phyloP scores from a whole-genome alignment of 2,329 filamentous ascomycete species.

The Botrytis hyacinthi region DNA sequence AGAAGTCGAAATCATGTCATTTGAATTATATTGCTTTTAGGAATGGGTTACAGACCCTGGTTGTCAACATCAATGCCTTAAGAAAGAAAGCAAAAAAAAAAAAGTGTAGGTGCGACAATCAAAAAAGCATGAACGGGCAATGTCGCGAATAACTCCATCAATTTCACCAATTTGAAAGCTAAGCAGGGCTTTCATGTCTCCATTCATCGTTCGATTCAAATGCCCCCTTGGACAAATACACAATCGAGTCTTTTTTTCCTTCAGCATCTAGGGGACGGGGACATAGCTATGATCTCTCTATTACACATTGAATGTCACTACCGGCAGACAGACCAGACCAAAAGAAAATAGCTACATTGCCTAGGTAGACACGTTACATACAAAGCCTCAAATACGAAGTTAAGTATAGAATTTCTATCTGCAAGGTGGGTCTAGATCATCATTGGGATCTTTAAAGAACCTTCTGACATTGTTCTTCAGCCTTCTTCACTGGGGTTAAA shows the following conservation, averaged over 20 bases:
- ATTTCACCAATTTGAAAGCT: constrained; percentile 1
- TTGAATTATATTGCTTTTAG: constrained; percentile 12
- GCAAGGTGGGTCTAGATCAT: constrained; percentile 23
- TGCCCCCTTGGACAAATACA: not conserved
- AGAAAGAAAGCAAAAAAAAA: not conserved
- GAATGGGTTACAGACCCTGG: constrained; percentile 16
- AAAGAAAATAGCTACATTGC: not conserved
- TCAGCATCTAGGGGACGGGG: too few species aligned
- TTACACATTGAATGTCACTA: not conserved
- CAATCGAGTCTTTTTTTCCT: not conserved
- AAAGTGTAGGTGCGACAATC: not conserved
- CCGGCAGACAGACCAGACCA: not conserved
- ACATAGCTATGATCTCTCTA: not conserved
- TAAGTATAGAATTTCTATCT: constrained; percentile 8
- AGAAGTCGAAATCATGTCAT: not conserved
- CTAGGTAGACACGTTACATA: not conserved
- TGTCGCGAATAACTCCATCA: constrained; percentile 21
- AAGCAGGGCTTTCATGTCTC: not conserved
- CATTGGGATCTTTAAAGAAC: constrained; percentile 20
- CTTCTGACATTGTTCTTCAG: constrained; percentile 21
- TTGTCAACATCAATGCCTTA: constrained; percentile 21
- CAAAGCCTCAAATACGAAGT: not conserved
- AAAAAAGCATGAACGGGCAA: constrained; percentile 26
- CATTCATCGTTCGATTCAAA: not conserved
- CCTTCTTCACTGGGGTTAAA: constrained; percentile 11